Evolutionary conservation across 2,329 filamentous ascomycete genomes (phyloP).

Genomic region (Plenodomus tracheiphilus): DNA sequence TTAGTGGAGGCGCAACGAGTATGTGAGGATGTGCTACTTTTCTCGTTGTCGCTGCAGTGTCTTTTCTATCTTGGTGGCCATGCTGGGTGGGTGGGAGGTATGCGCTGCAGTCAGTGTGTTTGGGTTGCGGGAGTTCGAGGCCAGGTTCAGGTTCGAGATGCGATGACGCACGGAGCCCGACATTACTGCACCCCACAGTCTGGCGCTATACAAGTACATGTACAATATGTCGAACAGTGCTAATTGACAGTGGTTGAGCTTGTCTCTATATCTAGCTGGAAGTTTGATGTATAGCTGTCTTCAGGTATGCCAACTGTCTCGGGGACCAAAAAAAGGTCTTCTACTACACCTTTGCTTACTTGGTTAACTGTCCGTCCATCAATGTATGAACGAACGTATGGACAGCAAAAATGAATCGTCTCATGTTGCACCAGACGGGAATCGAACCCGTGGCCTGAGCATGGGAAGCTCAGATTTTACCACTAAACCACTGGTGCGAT

Average conservation of each 20-base stretch:
- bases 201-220: constrained; percentile 4
- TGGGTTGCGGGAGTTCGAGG: background rate
- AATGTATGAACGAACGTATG: too few relatives aligned
- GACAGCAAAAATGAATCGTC: background rate
- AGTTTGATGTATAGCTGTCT: too few relatives aligned
- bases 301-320: too few relatives aligned
- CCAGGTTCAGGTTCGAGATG: constrained; percentile 8
- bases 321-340: too few relatives aligned
- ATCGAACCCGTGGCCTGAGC: constrained; percentile 33
- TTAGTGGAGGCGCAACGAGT: constrained; percentile 10
- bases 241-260: too few relatives aligned
- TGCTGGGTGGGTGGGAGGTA: constrained; percentile 3
- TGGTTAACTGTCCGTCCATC: too few relatives aligned
- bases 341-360: too few relatives aligned
- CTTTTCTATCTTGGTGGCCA: constrained; percentile 65
- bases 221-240: too few relatives aligned
- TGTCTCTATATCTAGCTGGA: too few relatives aligned
- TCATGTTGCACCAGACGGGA: constrained; percentile 24
- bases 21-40: constrained; percentile 55
- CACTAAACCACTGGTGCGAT: constrained; percentile 32
- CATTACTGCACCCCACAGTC: constrained; percentile 14
- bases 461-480: constrained; percentile 40
- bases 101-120: background rate
- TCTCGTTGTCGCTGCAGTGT: constrained; percentile 76
- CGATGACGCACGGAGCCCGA: constrained; percentile 22